Evolutionary conservation across 768 basidiomycete species (phyloP).

Genomic region (Fistulinella prunicolor): DNA sequence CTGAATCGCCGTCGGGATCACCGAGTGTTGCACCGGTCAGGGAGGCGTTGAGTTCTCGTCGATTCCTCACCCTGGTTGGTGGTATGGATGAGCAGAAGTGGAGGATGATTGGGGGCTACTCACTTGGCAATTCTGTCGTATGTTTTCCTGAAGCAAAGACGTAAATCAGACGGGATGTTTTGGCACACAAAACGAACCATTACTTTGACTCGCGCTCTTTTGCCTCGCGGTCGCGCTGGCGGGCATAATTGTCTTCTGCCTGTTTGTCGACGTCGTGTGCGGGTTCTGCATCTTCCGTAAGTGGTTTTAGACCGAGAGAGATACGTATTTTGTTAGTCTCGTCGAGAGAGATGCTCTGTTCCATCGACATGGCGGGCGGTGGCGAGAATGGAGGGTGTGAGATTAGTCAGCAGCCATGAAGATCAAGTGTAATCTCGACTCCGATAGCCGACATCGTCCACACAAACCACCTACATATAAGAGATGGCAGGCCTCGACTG

Average conservation of each 20-base stretch:
- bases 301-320: constrained; percentile 88
- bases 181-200: constrained; percentile 24
- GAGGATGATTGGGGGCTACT: constrained; percentile 42
- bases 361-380: constrained; percentile 56
- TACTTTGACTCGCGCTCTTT: constrained; percentile 80
- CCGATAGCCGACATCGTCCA: constrained; percentile 9
- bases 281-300: constrained; percentile 75
- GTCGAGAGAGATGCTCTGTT: constrained; percentile 87
- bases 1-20: constrained; percentile 73
- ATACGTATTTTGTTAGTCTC: constrained; percentile 97
- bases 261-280: constrained; percentile 74
- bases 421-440: neutral
- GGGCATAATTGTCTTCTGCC: constrained; percentile 86
- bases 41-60: constrained; percentile 86
- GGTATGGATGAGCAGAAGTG: constrained; percentile 37
- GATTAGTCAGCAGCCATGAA: constrained; percentile 12
- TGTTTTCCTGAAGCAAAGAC: constrained; percentile 50
- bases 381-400: neutral
- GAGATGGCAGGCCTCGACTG: too few relatives aligned
- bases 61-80: constrained; percentile 84
- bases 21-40: constrained; percentile 93
- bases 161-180: constrained; percentile 17
- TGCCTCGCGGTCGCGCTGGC: constrained; percentile 62
- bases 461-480: too few relatives aligned
- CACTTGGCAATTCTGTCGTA: constrained; percentile 83